Evolutionary conservation across 768 basidiomycete genomes (phyloP).

Genomic region (Termitomyces sp.): DNA sequence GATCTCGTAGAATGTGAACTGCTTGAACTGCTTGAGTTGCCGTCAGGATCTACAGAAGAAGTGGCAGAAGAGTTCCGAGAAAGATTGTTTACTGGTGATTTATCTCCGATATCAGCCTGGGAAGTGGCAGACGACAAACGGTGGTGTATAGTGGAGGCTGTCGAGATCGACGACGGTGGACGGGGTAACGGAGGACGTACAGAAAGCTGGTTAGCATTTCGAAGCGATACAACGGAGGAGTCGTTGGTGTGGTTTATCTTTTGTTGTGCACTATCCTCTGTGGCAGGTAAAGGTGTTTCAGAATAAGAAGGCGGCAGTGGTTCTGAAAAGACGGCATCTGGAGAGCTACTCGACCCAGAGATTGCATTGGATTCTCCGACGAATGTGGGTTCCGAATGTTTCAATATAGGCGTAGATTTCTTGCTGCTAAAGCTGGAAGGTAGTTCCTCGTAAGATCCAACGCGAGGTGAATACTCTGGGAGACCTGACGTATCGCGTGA

Average conservation of each 20-base stretch:
- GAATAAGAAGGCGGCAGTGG: constrained; percentile 5
- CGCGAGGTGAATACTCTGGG: background rate
- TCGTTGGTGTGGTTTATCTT: background rate
- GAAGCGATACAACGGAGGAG: background rate
- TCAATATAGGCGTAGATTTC: background rate
- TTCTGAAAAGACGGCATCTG: background rate
- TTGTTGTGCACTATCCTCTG: background rate
- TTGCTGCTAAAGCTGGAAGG: background rate
- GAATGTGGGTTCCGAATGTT: background rate
- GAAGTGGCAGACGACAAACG: background rate
- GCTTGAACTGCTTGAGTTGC: background rate
- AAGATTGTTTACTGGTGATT: background rate
- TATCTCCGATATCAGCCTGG: background rate
- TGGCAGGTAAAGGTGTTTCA: background rate
- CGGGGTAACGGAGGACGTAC: background rate
- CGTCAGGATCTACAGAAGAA: constrained; percentile 1
- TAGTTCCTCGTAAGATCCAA: background rate
- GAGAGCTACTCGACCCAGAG: background rate
- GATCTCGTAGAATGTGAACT: background rate
- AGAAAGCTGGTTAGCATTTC: background rate
- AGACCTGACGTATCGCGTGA: background rate
- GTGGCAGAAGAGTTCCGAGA: constrained; percentile 4
- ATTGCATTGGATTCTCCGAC: background rate
- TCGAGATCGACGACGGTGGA: background rate
- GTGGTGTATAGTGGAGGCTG: background rate